phyloP scores from a whole-genome alignment of 495 filamentous ascomycete genomes.

The Tuber calosporum region DNA sequence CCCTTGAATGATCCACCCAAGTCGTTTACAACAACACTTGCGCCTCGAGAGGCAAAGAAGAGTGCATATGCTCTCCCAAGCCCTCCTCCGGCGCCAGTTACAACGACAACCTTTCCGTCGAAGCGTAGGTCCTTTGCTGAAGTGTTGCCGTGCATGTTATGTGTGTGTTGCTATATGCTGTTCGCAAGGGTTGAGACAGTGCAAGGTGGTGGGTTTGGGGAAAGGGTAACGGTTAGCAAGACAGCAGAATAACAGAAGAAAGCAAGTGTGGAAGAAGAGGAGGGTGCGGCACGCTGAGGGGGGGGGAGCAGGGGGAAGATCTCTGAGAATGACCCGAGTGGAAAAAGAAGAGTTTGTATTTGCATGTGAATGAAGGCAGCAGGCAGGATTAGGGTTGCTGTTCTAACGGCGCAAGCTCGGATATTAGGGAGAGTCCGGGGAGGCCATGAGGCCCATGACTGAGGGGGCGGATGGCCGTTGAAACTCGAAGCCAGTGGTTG shows the following conservation, averaged over 20 bases:
- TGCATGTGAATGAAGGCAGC: slow-evolving; percentile 44
- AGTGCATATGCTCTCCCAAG: slow-evolving; percentile 85
- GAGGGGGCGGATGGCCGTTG: no score
- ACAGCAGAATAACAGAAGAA: slow-evolving; percentile 16
- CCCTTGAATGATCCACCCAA: slow-evolving; percentile 90
- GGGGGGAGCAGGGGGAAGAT: slow-evolving; percentile 25
- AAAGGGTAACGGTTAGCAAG: slow-evolving; percentile 12
- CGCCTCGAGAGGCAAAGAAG: slow-evolving; percentile 87
- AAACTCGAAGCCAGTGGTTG: not conserved
- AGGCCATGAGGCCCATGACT: no score
- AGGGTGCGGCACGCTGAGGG: not conserved
- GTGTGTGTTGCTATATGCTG: slow-evolving; percentile 9
- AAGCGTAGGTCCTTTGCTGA: slow-evolving; percentile 59
- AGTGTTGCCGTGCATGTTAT: slow-evolving; percentile 28
- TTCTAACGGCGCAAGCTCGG: slow-evolving; percentile 20
- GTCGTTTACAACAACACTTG: slow-evolving; percentile 96
- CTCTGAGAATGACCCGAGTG: slow-evolving; percentile 24
- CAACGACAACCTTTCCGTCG: slow-evolving; percentile 93
- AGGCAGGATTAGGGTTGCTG: slow-evolving; percentile 24
- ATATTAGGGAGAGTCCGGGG: slow-evolving; percentile 20
- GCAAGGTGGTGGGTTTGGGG: not conserved
- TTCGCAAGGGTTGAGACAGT: not conserved
- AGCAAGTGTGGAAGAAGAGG: slow-evolving; percentile 11
- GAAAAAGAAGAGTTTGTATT: slow-evolving; percentile 27
- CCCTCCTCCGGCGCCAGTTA: slow-evolving; percentile 93